Conservation (phyloP, 371 early-diverging fungal species). For the Dichotomocladium elegans region DNA sequence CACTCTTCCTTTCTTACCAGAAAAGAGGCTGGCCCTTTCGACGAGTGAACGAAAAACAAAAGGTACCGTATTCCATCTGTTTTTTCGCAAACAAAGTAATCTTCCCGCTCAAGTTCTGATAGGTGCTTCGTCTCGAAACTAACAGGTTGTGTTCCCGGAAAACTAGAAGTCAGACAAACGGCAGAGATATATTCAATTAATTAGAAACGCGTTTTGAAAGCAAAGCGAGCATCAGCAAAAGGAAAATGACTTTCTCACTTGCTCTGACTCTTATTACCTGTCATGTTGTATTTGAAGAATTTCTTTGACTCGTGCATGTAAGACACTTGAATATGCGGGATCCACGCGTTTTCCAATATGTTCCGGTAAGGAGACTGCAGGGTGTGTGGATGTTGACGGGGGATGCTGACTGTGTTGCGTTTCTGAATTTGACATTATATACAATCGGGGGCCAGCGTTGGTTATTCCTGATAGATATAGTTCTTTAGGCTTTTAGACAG, state of each 20-base stretch:
- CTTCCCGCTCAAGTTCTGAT: slow-evolving; percentile 62
- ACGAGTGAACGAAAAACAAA: slow-evolving; percentile 53
- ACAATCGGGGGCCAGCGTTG: not conserved
- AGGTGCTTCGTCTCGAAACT: slow-evolving; percentile 68
- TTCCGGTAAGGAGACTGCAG: slow-evolving; percentile 19
- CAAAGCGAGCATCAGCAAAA: too few species aligned
- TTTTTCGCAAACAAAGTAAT: slow-evolving; percentile 91
- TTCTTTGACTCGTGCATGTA: slow-evolving; percentile 39
- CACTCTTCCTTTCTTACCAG: slow-evolving; percentile 38
- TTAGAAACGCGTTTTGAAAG: too few species aligned
- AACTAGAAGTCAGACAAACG: slow-evolving; percentile 38
- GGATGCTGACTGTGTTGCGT: too few species aligned
- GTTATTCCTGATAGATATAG: not conserved
- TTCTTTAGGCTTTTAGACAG: not conserved
- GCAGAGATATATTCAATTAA: not conserved
- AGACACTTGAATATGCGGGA: slow-evolving; percentile 38
- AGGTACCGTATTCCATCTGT: slow-evolving; percentile 85
- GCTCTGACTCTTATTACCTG: slow-evolving; percentile 40
- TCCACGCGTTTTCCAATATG: slow-evolving; percentile 49
- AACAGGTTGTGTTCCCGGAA: slow-evolving; percentile 91
- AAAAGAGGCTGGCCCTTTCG: slow-evolving; percentile 60
- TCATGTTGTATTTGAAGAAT: slow-evolving; percentile 33
- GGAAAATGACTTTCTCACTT: not conserved
- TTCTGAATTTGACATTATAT: not conserved
- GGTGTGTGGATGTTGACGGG: not conserved